Evolutionary conservation across 768 basidiomycete genomes (phyloP), one percentile per base, ranked within the genome.

Genomic region (Mycena vitilis): DNA sequence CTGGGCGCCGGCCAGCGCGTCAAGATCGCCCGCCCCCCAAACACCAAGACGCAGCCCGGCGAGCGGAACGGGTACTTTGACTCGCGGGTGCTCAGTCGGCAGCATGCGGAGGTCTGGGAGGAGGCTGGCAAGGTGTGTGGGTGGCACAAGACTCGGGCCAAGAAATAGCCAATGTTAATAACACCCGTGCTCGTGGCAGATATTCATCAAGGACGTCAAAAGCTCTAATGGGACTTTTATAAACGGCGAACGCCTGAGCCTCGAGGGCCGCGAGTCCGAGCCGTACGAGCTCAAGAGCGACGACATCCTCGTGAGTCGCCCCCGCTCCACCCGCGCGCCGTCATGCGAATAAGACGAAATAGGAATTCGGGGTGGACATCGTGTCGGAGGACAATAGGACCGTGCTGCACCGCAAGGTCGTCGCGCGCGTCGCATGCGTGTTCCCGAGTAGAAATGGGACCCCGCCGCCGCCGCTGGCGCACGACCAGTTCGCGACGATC

Each of bases 321-420:
- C 18, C 22, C 56, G 8, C 23, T 45, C 42, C 57, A 59, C 18
- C 40, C 59, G 64, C 52, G 58, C 48, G 6, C 44, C 44, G 12
- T 16, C 12, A 18, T 15, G 3, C 58, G 15, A 36, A 37, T 4
- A 47, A 23, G 15, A 13, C n/a, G 38, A 11, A 40, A 40, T 64
- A 97, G 96, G 96, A 99, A 91, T 99, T 98, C 78, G 98, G 98
- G 66, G 99, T 99, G 75, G 98, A 99, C 81, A 99, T 99, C 71
- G 94, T 98, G 62, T 93, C 95, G 66, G 98, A 99, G 75, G 98
- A 99, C 84, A 98, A 96, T 85, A 94, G 94, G 80, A 96, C 95
- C 2, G 95, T 98, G 61, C 91, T 99, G 47, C 98, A 99, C 79
- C 96, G 98, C 82, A 99, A 99, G 80, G 98, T 99, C 58, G 95